Base-by-base conservation (phyloP, 352 stramenopile species). In the Thalassiosira hispida region DNA sequence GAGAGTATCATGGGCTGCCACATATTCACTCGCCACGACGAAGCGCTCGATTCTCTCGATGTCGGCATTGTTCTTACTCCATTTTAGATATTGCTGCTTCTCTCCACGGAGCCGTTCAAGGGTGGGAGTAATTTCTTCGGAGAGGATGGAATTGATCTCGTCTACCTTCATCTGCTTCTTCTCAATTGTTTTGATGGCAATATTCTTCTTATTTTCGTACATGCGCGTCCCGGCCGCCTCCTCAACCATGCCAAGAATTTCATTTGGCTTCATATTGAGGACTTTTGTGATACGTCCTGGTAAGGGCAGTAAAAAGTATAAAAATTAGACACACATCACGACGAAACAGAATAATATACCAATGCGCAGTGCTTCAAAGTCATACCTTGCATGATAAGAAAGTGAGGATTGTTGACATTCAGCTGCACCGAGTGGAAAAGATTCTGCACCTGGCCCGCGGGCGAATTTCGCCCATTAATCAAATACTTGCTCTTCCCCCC, bases 391-490 rank as follows among this genome's bases (percentile, higher is more conserved):
- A 99, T 99, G 91, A 99, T 99, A 53, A 99, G 92, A 84, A 99
- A 99, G 84, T 99, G 98, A 55, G 98, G 98, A 92, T 99, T 99
- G 92, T 99, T 99, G 61, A 99, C 97, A 91, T 99, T 99, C 38
- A 99, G 91, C 89, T 99, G 98, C 56, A 99, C 98, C 4, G 96
- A 98, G 91, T 99, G 98, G 87, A 99, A 99, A 3, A 99, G 92
- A 86, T 99, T 99, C 77, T 98, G 96, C 61, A 99, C 97, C 82
- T 99, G 96, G 42, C 93, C 97, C 42, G 98, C 97, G 83, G 98
- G 97, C 38, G 96, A 96, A 44, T 95, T 98, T 79, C 98, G 93
- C 53, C 98, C 97, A 83, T 99, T 99, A 88, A 99, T 99, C 49
- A 99, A 85, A 90, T 99, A 99, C 84, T 99, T 99, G 88, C 98